Conservation (phyloP, 2,329 filamentous ascomycete species). For the Clarireedia paspali region DNA sequence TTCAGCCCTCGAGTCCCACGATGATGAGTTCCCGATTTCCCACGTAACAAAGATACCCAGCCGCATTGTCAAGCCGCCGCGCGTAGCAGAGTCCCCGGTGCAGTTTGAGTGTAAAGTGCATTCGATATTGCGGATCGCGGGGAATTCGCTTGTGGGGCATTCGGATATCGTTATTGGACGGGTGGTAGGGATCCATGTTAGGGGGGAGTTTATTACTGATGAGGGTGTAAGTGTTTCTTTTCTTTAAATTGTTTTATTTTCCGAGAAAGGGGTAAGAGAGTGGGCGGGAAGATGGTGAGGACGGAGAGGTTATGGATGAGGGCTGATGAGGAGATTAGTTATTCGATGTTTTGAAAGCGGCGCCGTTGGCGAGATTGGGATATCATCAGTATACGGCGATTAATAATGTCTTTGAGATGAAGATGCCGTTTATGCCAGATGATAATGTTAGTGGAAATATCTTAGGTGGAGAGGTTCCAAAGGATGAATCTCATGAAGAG, state of each 20-base stretch:
- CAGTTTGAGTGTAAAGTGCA: conserved; percentile 14
- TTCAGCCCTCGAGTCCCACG: background rate
- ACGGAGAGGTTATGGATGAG: background rate
- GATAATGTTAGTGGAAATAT: conserved; percentile 10
- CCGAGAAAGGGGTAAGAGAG: too few species aligned
- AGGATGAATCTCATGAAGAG: background rate
- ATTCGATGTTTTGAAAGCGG: conserved; percentile 15
- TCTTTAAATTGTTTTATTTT: background rate
- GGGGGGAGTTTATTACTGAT: conserved; percentile 13
- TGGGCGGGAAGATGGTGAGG: background rate
- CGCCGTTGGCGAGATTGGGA: conserved; percentile 11
- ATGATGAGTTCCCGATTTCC: conserved; percentile 1
- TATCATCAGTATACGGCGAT: conserved; percentile 16
- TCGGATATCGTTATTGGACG: conserved; percentile 16
- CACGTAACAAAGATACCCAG: conserved; percentile 10
- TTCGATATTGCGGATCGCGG: conserved; percentile 12
- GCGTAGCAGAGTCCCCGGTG: conserved; percentile 14
- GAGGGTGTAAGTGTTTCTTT: background rate
- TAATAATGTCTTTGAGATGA: conserved; percentile 12
- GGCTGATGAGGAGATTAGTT: background rate
- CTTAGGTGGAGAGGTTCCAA: background rate
- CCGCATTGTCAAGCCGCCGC: conserved; percentile 10
- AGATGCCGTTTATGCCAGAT: conserved; percentile 15
- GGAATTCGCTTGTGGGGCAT: conserved; percentile 11
- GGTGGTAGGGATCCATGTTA: conserved; percentile 15